These are phyloP conservation scores for Sphaerobolus stellatus DNA, from an alignment of 1,284 basidiomycete species.

Conservation along the genomic window DNA sequence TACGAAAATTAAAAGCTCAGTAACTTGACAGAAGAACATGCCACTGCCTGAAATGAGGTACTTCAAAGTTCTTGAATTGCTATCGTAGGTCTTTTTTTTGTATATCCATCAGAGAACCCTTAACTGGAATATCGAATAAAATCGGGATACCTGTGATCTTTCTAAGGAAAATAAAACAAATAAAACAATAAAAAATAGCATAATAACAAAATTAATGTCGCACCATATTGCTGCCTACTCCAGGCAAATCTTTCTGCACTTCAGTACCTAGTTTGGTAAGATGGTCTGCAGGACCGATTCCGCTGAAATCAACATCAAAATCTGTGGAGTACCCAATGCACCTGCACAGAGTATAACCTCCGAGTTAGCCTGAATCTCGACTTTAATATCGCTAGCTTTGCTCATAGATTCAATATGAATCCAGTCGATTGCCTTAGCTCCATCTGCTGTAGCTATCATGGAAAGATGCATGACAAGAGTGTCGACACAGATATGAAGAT, in stretches of 20 bases:
- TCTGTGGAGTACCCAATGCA: background rate
- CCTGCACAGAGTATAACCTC: background rate
- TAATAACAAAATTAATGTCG: background rate
- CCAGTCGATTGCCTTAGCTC: too few relatives aligned
- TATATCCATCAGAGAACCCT: constrained; percentile 25
- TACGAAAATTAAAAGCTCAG: constrained; percentile 28
- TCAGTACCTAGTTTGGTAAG: background rate
- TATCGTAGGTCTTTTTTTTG: constrained; percentile 17
- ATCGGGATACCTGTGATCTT: constrained; percentile 33
- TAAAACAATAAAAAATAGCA: background rate
- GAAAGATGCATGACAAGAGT: background rate
- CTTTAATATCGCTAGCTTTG: background rate
- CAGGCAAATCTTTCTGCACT: background rate
- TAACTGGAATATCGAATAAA: constrained; percentile 28
- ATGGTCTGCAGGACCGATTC: background rate
- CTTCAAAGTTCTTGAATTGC: constrained; percentile 27
- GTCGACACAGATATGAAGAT: background rate
- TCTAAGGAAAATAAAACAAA: constrained; percentile 16
- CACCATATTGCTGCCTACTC: background rate
- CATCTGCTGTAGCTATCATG: background rate
- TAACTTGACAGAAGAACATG: constrained; percentile 28
- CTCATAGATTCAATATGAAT: background rate
- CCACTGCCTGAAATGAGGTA: constrained; percentile 32
- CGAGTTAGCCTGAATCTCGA: background rate
- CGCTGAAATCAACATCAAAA: background rate